Percentiles rank a stretch among this genome's conserved stretches.
Conservation (phyloP, 306 rosid species). For the Dalbergia cultrata region DNA sequence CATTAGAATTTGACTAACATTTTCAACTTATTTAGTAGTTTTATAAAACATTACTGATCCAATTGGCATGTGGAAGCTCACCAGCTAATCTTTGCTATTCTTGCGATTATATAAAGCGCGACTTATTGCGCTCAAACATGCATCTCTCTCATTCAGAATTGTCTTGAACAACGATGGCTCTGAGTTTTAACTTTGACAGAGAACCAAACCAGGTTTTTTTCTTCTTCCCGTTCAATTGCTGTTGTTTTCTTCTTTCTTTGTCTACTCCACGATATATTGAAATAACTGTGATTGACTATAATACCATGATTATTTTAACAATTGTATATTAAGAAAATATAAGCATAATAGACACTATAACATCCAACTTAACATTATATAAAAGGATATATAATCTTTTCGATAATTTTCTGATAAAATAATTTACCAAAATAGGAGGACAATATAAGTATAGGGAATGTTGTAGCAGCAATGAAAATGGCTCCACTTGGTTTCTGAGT, state of each 20-base stretch:
- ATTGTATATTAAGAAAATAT: background rate
- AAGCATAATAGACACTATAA: background rate
- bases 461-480: background rate
- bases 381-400: background rate
- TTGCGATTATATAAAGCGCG: background rate
- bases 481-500: background rate
- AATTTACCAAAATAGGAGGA: background rate
- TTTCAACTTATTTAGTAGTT: too few relatives aligned
- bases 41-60: too few relatives aligned
- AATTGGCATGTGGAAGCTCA: too few relatives aligned
- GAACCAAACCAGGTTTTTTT: constrained; percentile 29
- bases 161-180: constrained; percentile 3
- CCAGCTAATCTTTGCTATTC: background rate
- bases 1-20: too few relatives aligned
- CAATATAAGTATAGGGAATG: background rate
- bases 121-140: background rate
- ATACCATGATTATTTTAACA: background rate
- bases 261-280: background rate
- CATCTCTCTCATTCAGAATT: background rate
- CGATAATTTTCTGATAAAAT: background rate
- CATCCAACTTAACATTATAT: too few relatives aligned
- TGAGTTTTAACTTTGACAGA: background rate
- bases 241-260: too few relatives aligned
- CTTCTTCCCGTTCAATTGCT: background rate
- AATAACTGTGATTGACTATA: background rate